Base-by-base conservation (phyloP, 2,329 filamentous ascomycete species). In the Metarhizium album region DNA sequence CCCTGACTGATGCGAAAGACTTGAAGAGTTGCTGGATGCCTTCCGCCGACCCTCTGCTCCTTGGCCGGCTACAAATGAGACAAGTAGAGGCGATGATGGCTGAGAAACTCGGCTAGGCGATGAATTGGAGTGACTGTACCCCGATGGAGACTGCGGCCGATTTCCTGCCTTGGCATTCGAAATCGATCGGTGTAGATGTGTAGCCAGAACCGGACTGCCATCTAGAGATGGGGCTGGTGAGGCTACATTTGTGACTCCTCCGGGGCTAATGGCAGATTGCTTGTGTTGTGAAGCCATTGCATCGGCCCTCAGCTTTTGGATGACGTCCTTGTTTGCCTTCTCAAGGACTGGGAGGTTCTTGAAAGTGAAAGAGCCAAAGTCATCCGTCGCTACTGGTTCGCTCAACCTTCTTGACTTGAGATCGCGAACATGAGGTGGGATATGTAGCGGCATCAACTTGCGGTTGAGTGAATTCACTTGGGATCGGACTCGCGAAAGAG, bases 261-360 rank as follows among this genome's bases (percentile, higher is more conserved):
- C 70, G 1, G 75, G 72, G 52, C 72, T 78, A 31, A 68, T 60
- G 3, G 67, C 64, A 4, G 71, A 64, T 33, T 70, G 68, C 60
- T 83, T 83, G 61, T 67, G 79, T 57, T 83, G 80, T 2, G 74
- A 69, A 2, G 80, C 90, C 71, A 96, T 77, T 3, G 93, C 90
- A 67, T 97, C 90, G 22, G 90, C 89, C 11, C 90, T 84, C 52
- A 98, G 74, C 66, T 97, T 97, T 61, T 97, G 90, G 31, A 98
- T 95, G 29, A 97, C 90, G 61, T 98, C 93, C 65, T 98, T 98
- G 69, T 98, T 98, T 50, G 93, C 93, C 67, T 96, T 97, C 61
- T 97, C 93, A 18, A 98, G 75, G 20, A 97, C 91, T 0, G 91
- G 90, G 46, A 98, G 72, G 60, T 98, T 98, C 71, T 98, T 98